Percentiles rank a stretch among this genome's conserved stretches.
Conservation (phyloP, 176 grass and related monocot genomes). For the Triticum timopheevii region DNA sequence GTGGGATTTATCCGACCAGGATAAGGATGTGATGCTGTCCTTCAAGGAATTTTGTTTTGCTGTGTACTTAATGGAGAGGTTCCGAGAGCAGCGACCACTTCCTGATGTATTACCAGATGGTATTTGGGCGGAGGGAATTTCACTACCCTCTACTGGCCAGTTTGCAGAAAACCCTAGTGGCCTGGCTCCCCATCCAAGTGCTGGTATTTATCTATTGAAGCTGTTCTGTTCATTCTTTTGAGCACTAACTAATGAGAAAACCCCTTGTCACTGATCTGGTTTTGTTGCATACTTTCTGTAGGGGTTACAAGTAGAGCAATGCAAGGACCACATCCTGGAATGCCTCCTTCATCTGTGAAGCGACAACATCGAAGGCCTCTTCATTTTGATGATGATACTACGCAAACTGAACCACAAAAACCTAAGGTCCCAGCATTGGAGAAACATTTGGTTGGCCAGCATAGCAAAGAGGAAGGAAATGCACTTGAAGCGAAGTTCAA, state of each 20-base stretch:
- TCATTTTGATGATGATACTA: conserved; percentile 50
- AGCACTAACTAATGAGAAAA: background rate
- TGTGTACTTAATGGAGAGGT: conserved; percentile 94
- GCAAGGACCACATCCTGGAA: conserved; percentile 50
- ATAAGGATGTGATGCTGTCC: conserved; percentile 97
- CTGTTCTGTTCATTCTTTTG: conserved; percentile 11
- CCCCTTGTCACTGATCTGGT: conserved; percentile 16
- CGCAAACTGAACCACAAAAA: conserved; percentile 61
- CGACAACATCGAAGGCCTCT: conserved; percentile 63
- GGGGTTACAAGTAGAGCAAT: conserved; percentile 57
- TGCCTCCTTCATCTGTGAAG: conserved; percentile 60
- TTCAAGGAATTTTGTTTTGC: conserved; percentile 93
- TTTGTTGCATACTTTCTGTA: conserved; percentile 44
- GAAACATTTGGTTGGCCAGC: conserved; percentile 78
- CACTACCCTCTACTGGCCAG: conserved; percentile 80
- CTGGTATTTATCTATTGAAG: conserved; percentile 57
- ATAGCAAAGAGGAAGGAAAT: conserved; percentile 87
- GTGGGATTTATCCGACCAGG: conserved; percentile 99
- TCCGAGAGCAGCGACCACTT: conserved; percentile 76
- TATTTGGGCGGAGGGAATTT: conserved; percentile 83
- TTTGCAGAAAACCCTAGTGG: conserved; percentile 61
- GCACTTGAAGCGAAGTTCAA: conserved; percentile 81
- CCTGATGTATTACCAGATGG: conserved; percentile 76
- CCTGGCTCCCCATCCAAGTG: conserved; percentile 48
- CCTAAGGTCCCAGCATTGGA: conserved; percentile 85